Evolutionary conservation across 495 filamentous ascomycete species (phyloP).

Genomic region (Daldinia loculata): DNA sequence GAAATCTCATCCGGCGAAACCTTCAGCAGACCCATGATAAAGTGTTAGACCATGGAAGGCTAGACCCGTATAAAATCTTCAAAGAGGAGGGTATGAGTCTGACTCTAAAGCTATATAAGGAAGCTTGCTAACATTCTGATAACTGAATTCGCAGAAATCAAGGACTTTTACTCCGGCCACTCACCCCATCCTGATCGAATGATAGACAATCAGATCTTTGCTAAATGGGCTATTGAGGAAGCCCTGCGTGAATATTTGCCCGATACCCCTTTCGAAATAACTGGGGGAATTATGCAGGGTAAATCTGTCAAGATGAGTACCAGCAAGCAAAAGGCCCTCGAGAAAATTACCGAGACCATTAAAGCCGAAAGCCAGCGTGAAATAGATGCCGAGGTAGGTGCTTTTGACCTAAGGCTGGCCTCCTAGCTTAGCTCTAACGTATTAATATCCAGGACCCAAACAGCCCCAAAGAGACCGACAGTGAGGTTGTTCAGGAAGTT

Average conservation of each 20-base stretch:
- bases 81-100: background rate
- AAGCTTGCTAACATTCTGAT: slow-evolving; percentile 3
- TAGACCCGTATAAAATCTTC: slow-evolving; percentile 7
- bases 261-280: slow-evolving; percentile 20
- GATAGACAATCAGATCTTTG: slow-evolving; percentile 20
- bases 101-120: background rate
- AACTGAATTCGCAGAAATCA: slow-evolving; percentile 24
- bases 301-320: slow-evolving; percentile 16
- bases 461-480: slow-evolving; percentile 5
- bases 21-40: background rate
- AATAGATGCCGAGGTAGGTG: slow-evolving; percentile 36
- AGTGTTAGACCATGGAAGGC: background rate
- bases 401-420: background rate
- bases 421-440: background rate
- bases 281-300: slow-evolving; percentile 29
- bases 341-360: slow-evolving; percentile 19
- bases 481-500: slow-evolving; percentile 22
- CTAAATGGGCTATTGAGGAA: slow-evolving; percentile 27
- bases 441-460: slow-evolving; percentile 12
- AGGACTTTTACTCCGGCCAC: slow-evolving; percentile 28
- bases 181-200: background rate
- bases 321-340: background rate
- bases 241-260: slow-evolving; percentile 18
- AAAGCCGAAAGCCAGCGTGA: slow-evolving; percentile 33
- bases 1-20: background rate